Conservation (phyloP, 2,329 filamentous ascomycete species). For the Colletotrichum kahawae region DNA sequence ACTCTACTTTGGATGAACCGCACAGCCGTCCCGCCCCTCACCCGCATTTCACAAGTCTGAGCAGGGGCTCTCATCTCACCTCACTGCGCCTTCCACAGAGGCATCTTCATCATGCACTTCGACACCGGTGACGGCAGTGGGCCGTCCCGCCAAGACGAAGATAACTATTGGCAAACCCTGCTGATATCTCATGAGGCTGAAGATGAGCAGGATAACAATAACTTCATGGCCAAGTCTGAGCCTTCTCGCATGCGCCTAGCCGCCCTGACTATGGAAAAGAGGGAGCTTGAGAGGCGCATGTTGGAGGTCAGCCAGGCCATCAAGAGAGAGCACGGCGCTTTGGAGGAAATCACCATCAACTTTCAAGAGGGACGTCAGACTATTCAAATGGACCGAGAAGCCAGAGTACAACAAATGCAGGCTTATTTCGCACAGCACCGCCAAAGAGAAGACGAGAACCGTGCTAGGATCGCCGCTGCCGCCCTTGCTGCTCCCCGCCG, state of each 20-base stretch:
- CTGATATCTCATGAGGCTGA: background rate
- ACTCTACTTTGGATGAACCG: background rate
- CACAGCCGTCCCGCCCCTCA: background rate
- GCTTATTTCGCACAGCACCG: background rate
- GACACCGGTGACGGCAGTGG: background rate
- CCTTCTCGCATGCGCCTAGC: background rate
- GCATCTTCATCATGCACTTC: constrained; percentile 2
- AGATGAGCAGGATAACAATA: background rate
- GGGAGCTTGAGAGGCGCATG: constrained; percentile 9
- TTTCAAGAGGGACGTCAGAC: background rate
- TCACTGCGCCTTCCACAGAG: background rate
- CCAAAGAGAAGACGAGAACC: background rate
- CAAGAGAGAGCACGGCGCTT: background rate
- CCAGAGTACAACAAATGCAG: background rate
- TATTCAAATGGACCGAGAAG: background rate
- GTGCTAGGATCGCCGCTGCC: constrained; percentile 7
- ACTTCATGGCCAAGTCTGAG: background rate
- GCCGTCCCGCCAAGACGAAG: constrained; percentile 3
- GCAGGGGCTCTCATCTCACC: background rate
- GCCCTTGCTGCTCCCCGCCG: background rate
- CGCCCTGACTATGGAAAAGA: background rate
- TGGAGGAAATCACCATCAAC: background rate
- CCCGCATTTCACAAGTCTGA: background rate
- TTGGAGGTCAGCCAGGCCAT: constrained; percentile 4
- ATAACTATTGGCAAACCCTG: constrained; percentile 12